A percentile compares a stretch with the other conserved stretches of the same genome.
phyloP scores from a whole-genome alignment of 2,329 filamentous ascomycete genomes.

The Ceratocystis destructans region DNA sequence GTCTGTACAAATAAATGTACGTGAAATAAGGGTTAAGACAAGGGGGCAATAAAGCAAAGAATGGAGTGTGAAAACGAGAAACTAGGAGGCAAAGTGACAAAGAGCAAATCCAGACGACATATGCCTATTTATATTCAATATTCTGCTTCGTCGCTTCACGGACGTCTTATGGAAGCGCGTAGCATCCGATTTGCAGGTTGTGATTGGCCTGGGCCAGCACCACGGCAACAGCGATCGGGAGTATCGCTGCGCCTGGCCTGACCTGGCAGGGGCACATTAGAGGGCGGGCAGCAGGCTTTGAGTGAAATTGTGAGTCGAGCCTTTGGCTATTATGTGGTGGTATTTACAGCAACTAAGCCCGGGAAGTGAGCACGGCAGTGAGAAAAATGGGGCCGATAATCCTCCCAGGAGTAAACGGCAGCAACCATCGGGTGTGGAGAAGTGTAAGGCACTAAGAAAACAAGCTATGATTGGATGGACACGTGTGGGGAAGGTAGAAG shows the following conservation, averaged over 20 bases:
- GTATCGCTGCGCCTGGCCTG: background rate
- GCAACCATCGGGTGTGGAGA: background rate
- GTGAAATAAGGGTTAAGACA: background rate
- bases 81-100: background rate
- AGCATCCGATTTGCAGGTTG: background rate
- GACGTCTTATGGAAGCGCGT: background rate
- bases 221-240: constrained; percentile 1
- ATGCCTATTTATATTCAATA: background rate
- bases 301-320: background rate
- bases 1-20: background rate
- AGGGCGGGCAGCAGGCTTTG: background rate
- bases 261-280: background rate
- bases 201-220: background rate
- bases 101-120: background rate
- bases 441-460: background rate
- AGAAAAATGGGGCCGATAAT: constrained; percentile 17
- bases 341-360: background rate
- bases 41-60: background rate
- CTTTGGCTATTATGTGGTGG: background rate
- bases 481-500: background rate
- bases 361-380: constrained; percentile 22
- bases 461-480: background rate
- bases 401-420: background rate
- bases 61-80: background rate
- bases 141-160: background rate